Conservation (phyloP, 2,329 filamentous ascomycete genomes). For the Moelleriella libera region DNA sequence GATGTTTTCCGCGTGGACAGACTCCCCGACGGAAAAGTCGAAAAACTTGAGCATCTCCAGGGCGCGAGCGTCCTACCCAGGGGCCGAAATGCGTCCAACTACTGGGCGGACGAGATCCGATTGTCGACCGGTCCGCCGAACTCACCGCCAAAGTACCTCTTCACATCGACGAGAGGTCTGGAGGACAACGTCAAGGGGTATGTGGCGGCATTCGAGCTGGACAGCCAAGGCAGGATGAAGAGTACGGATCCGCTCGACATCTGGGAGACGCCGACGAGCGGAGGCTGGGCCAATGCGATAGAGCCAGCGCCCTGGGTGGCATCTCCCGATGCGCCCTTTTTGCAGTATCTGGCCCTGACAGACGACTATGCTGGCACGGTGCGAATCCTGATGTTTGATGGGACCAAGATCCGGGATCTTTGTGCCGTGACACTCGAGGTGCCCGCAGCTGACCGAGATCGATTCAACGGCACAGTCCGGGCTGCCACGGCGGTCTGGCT, state of each 20-base stretch:
- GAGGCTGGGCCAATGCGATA: constrained; percentile 8
- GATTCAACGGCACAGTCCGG: neutral
- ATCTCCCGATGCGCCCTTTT: neutral
- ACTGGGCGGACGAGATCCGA: constrained; percentile 9
- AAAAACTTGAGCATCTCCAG: constrained; percentile 4
- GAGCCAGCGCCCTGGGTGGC: constrained; percentile 7
- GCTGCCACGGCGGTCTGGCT: neutral
- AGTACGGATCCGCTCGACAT: constrained; percentile 4
- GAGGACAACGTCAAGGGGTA: constrained; percentile 6
- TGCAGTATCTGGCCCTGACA: constrained; percentile 7
- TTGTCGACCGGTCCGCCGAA: constrained; percentile 3
- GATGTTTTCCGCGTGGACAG: constrained; percentile 6
- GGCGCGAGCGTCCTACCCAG: constrained; percentile 5
- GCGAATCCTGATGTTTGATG: constrained; percentile 6
- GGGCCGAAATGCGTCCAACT: constrained; percentile 1
- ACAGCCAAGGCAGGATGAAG: constrained; percentile 3
- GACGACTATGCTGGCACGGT: constrained; percentile 7
- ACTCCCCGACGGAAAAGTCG: constrained; percentile 1
- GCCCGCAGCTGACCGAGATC: neutral
- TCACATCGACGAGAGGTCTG: constrained; percentile 7
- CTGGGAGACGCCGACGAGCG: constrained; percentile 8
- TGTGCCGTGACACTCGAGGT: neutral
- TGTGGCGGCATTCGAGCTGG: constrained; percentile 6
- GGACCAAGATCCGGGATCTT: neutral
- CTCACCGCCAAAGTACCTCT: constrained; percentile 4